A percentile compares a stretch with the other conserved stretches of the same genome.
Conservation (phyloP, 352 stramenopile species). For the Phytophthora melonis region DNA sequence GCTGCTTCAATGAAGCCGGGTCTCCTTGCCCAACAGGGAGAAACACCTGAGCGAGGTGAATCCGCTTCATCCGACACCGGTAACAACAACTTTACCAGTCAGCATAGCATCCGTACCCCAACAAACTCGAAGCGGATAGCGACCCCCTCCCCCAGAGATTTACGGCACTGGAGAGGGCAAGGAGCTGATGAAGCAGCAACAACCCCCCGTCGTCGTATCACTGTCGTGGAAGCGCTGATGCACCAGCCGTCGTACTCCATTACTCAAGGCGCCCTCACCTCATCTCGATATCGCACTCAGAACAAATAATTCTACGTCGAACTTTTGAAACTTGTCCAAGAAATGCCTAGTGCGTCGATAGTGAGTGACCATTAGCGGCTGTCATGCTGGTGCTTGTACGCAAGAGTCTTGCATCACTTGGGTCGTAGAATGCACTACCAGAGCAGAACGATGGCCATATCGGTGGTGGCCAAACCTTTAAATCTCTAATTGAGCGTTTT, state of each 20-base stretch:
- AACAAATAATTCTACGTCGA: constrained; percentile 12
- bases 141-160: constrained; percentile 14
- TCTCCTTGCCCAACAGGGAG: background rate
- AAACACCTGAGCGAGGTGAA: constrained; percentile 4
- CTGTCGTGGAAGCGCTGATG: constrained; percentile 40
- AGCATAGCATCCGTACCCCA: constrained; percentile 6
- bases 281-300: constrained; percentile 12
- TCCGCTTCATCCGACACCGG: background rate
- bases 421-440: background rate
- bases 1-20: background rate
- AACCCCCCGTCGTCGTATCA: constrained; percentile 24
- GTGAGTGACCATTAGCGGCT: no score
- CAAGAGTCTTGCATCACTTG: no score
- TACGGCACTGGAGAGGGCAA: no score
- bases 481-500: constrained; percentile 21
- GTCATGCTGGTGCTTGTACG: no score
- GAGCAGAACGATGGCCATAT: background rate
- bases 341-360: background rate
- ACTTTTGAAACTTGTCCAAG: background rate
- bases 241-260: constrained; percentile 42
- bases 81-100: background rate
- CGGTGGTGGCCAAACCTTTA: background rate
- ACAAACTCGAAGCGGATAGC: constrained; percentile 13
- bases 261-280: constrained; percentile 16
- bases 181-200: no score